phyloP scores from a whole-genome alignment of 805 yeast genomes.

The Sungouiella thailandica region DNA sequence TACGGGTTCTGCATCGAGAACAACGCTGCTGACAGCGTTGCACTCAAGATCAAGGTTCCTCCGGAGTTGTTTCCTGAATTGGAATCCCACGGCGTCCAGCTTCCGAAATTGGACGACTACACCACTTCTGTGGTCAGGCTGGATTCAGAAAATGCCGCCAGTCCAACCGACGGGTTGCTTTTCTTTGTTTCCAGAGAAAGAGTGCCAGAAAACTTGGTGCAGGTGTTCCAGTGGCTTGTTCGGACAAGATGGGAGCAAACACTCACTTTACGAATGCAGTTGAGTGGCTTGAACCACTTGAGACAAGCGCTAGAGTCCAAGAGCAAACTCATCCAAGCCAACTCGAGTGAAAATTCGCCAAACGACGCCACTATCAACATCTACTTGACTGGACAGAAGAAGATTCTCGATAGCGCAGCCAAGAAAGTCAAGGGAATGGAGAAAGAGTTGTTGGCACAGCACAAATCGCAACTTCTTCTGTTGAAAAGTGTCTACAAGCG shows the following conservation, averaged over 20 bases:
- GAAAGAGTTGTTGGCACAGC: conserved; percentile 36
- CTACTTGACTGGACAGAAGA: conserved; percentile 48
- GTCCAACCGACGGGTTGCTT: conserved; percentile 23
- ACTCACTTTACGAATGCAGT: conserved; percentile 47
- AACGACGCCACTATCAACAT: conserved; percentile 28
- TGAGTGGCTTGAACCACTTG: conserved; percentile 59
- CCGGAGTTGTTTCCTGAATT: conserved; percentile 25
- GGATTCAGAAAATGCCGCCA: conserved; percentile 24
- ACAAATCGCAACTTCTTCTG: conserved; percentile 44
- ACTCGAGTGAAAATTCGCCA: conserved; percentile 3
- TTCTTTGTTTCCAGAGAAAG: conserved; percentile 31
- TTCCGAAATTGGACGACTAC: conserved; percentile 34
- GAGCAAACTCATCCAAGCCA: conserved; percentile 30
- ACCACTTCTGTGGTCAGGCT: conserved; percentile 13
- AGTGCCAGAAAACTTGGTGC: conserved; percentile 42
- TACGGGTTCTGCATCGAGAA: conserved; percentile 70
- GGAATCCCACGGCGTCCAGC: conserved; percentile 30
- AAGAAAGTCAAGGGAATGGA: conserved; percentile 45
- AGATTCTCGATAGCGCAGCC: conserved; percentile 39
- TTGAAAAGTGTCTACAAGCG: conserved; percentile 54
- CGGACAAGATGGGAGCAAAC: conserved; percentile 44
- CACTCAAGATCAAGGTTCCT: conserved; percentile 56
- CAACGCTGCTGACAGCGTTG: conserved; percentile 55
- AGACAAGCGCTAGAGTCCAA: conserved; percentile 50
- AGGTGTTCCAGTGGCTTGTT: conserved; percentile 52